Evolutionary conservation across 306 rosid genomes (phyloP), one percentile per base, ranked within the genome.

Genomic region (Prunus padus): DNA sequence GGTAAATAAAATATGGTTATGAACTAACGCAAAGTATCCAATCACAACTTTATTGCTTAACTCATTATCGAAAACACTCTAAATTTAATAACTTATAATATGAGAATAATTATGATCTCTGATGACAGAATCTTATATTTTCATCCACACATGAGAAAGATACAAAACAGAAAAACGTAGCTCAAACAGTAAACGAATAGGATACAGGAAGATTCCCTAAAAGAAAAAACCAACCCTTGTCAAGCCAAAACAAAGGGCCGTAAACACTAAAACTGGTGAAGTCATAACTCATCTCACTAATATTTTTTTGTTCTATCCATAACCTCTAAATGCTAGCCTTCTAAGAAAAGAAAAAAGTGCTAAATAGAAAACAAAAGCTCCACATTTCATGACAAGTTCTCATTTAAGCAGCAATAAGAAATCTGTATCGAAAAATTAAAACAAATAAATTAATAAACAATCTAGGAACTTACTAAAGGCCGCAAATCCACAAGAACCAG

Each of bases 401-500:
- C 55, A 25, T 16, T 18, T 37, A 20, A 54, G 26, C 67, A 67
- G 33, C 75, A 73, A 30, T 19, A 11, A 54, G 20, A 44, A 22
- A 20, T 18, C 19, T 8, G 51, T 7, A 37, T 5, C 3, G 0
- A 62, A 68, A 20, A 67, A 51, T 0, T 20, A 69, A 65, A 18
- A 15, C 25, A 11, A 11, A 37, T 47, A 31, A 42, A 54, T 42
- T 22, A 55, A 47, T 55, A 54, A 2, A 42, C 15, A 37, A 6
- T 23, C 66, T 52, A 65, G 62, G 84, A 75, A 82, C 88, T 87
- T 92, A 95, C 98, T 26, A 88, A 81, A 40, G 97, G 97, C 82
- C 98, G 89, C 56, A 95, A 84, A 84, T 95, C 98, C 16, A 95
- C 93, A 80, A 95, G 98, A 84, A 86, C 96, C 76, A 95, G 82